Conservation (phyloP, 306 rosid genomes). For the Abrus precatorius region DNA sequence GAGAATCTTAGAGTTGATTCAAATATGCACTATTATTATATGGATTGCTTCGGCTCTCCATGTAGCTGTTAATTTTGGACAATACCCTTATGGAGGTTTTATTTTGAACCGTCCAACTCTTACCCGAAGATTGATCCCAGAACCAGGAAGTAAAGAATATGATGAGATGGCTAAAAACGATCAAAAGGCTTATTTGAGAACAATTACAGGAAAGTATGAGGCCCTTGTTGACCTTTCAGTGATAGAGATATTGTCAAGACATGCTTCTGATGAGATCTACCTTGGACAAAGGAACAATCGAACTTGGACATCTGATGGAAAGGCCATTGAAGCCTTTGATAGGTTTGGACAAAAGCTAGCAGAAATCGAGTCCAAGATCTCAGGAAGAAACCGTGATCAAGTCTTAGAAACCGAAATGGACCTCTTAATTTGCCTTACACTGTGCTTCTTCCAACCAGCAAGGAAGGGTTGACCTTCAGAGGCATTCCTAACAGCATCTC, state of each 20-base stretch:
- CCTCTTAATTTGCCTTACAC: conserved; percentile 68
- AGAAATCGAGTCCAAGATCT: conserved; percentile 21
- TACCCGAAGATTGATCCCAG: conserved; percentile 62
- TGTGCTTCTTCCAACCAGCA: conserved; percentile 66
- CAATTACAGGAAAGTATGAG: conserved; percentile 59
- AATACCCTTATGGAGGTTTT: conserved; percentile 73
- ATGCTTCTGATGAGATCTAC: conserved; percentile 66
- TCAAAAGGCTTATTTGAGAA: conserved; percentile 57
- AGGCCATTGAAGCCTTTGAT: conserved; percentile 35
- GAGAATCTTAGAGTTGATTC: conserved; percentile 50
- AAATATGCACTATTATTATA: conserved; percentile 57
- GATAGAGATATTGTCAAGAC: conserved; percentile 72
- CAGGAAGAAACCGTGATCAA: neutral
- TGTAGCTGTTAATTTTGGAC: conserved; percentile 72
- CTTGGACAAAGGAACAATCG: conserved; percentile 58
- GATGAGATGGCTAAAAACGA: conserved; percentile 54
- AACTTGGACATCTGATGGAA: conserved; percentile 42
- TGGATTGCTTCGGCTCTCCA: conserved; percentile 77
- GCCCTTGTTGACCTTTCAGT: conserved; percentile 61
- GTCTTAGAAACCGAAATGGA: conserved; percentile 56
- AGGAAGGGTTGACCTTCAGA: conserved; percentile 63
- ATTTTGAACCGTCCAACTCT: conserved; percentile 70
- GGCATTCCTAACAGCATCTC: conserved; percentile 85
- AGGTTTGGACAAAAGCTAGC: conserved; percentile 38
- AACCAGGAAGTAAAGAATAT: conserved; percentile 56